Evolutionary conservation across 768 basidiomycete genomes (phyloP).

Genomic region (Lactifluus pinguis): DNA sequence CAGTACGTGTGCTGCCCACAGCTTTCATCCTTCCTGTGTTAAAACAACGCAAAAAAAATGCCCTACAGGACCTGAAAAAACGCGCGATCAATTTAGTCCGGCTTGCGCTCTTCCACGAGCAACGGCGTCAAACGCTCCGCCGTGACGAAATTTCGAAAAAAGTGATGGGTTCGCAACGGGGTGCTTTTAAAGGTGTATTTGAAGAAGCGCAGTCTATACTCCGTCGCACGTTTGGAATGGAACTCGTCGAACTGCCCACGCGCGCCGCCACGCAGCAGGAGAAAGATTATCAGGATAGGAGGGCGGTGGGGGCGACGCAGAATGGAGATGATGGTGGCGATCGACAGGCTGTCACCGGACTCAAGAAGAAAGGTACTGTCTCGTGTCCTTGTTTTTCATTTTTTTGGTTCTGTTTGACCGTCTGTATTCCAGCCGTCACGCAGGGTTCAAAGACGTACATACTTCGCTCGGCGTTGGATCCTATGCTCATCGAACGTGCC

Average conservation of each 20-base stretch:
- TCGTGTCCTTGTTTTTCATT: not conserved
- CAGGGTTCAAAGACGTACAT: conserved; percentile 74
- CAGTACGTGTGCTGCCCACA: not conserved
- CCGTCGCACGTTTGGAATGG: conserved; percentile 65
- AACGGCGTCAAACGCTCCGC: conserved; percentile 53
- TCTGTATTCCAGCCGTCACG: conserved; percentile 34
- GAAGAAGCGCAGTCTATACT: conserved; percentile 55
- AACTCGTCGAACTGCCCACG: conserved; percentile 68
- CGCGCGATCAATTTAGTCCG: conserved; percentile 68
- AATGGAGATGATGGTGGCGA: conserved; percentile 6
- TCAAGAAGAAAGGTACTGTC: conserved; percentile 59
- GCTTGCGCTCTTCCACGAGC: conserved; percentile 74
- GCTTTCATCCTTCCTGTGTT: not conserved
- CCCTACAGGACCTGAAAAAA: conserved; percentile 47
- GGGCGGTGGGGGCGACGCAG: not conserved
- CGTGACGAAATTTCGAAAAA: conserved; percentile 86
- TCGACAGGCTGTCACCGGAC: conserved; percentile 30
- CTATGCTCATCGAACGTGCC: conserved; percentile 52
- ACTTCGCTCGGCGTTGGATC: conserved; percentile 64
- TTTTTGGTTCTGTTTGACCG: too few species aligned
- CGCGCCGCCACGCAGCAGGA: conserved; percentile 41
- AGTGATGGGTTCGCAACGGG: conserved; percentile 43
- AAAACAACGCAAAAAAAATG: not conserved
- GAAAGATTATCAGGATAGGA: too few species aligned
- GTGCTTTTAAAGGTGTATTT: conserved; percentile 60